A percentile compares a stretch with the other conserved stretches of the same genome.
These are phyloP conservation scores for Leccinum disarticulatum DNA, from an alignment of 768 basidiomycete species.

Conservation along the genomic window DNA sequence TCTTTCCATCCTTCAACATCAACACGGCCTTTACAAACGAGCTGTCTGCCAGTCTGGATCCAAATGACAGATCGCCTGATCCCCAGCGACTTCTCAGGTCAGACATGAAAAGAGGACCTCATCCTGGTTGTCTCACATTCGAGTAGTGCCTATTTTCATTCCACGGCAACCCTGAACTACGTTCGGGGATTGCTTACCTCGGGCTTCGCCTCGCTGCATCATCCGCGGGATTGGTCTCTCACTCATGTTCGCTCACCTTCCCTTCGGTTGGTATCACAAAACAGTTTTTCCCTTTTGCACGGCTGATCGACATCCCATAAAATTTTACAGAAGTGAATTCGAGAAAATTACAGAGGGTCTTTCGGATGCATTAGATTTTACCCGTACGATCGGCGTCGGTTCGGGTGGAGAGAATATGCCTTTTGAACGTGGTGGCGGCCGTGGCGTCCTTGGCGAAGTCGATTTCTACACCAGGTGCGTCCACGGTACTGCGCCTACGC, in stretches of 20 bases:
- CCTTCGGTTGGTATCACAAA: constrained; percentile 50
- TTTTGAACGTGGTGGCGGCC: constrained; percentile 72
- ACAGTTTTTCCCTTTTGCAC: not conserved
- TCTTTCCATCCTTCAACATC: not conserved
- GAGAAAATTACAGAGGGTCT: constrained; percentile 81
- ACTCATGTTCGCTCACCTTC: constrained; percentile 84
- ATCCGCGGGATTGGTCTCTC: constrained; percentile 90
- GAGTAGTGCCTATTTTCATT: constrained; percentile 91
- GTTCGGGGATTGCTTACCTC: constrained; percentile 85
- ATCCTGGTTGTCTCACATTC: constrained; percentile 6
- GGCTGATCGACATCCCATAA: constrained; percentile 15
- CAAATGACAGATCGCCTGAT: constrained; percentile 81
- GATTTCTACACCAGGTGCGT: constrained; percentile 89
- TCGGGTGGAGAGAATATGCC: constrained; percentile 42
- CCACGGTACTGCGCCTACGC: not conserved
- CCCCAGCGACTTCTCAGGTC: constrained; percentile 84
- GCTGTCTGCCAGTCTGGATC: constrained; percentile 45
- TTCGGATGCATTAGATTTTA: constrained; percentile 92
- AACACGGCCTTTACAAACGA: not conserved
- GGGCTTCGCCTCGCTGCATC: constrained; percentile 90
- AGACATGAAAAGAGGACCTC: constrained; percentile 5
- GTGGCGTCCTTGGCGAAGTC: constrained; percentile 77
- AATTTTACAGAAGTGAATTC: constrained; percentile 64
- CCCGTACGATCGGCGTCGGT: constrained; percentile 80
- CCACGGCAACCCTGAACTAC: constrained; percentile 90